These are phyloP conservation scores for Vitis vinifera DNA, from an alignment of 164 flowering plant species.

Conservation along the genomic window DNA sequence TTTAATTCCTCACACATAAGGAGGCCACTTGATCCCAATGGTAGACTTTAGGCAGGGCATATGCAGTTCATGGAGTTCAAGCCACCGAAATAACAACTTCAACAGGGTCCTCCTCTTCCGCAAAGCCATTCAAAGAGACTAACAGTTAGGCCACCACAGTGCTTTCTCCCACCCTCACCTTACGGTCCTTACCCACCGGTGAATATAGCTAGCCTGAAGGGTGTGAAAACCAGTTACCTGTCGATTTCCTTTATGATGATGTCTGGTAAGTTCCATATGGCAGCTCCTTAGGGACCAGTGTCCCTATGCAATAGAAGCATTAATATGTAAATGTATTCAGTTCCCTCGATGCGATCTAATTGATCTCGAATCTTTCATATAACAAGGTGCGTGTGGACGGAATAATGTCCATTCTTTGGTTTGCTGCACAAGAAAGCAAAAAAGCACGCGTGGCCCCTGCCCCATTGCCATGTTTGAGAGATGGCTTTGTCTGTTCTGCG, in stretches of 20 bases:
- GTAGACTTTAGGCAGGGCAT: slow-evolving; percentile 8
- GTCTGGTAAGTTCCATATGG: slow-evolving; percentile 5
- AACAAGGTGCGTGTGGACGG: too few relatives aligned
- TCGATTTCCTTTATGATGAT: background rate
- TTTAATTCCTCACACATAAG: slow-evolving; percentile 27
- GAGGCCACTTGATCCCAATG: too few relatives aligned
- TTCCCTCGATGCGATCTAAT: too few relatives aligned
- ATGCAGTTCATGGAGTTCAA: slow-evolving; percentile 21
- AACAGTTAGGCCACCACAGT: slow-evolving; percentile 7
- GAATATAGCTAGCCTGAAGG: too few relatives aligned
- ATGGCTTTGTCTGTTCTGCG: too few relatives aligned
- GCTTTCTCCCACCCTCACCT: slow-evolving; percentile 1
- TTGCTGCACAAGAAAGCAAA: too few relatives aligned
- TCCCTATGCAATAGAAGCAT: slow-evolving; percentile 5
- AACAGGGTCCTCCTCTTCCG: slow-evolving; percentile 4
- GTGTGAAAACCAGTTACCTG: too few relatives aligned
- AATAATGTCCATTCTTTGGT: too few relatives aligned
- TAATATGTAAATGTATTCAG: too few relatives aligned
- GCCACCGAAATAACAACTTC: slow-evolving; percentile 27
- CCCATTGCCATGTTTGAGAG: too few relatives aligned
- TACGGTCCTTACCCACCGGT: background rate
- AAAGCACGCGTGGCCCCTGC: too few relatives aligned
- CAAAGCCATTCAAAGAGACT: slow-evolving; percentile 12
- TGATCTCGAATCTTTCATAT: too few relatives aligned
- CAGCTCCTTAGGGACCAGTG: slow-evolving; percentile 8